Conservation (phyloP, 2,329 filamentous ascomycete genomes). For the Cercospora beticola region DNA sequence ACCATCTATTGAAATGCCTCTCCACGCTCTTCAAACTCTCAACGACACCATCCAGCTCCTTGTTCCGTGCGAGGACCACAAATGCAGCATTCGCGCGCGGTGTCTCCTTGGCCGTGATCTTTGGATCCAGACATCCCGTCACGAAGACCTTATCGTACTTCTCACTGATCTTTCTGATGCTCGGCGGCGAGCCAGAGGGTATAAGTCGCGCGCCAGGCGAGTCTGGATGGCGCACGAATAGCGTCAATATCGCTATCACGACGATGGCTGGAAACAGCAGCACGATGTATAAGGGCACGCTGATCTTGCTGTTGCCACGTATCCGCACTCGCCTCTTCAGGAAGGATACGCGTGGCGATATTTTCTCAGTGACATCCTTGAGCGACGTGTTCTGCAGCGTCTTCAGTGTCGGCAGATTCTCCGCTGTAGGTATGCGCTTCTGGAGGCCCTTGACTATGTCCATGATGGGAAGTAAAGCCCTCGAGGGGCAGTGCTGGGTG, state of each 20-base stretch:
- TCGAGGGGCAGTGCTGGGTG: slow-evolving; percentile 23
- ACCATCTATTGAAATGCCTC: slow-evolving; percentile 98
- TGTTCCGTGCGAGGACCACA: slow-evolving; percentile 91
- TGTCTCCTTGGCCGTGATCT: slow-evolving; percentile 65
- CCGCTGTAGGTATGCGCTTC: slow-evolving; percentile 48
- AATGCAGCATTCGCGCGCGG: slow-evolving; percentile 92
- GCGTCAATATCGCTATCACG: slow-evolving; percentile 82
- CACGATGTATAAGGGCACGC: slow-evolving; percentile 87
- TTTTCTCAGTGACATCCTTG: slow-evolving; percentile 44
- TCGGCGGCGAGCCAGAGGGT: slow-evolving; percentile 81
- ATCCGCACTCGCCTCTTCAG: slow-evolving; percentile 83
- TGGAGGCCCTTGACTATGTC: slow-evolving; percentile 46
- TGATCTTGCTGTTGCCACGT: slow-evolving; percentile 87
- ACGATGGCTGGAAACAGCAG: slow-evolving; percentile 90
- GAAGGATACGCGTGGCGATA: slow-evolving; percentile 66
- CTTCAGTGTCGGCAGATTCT: slow-evolving; percentile 46
- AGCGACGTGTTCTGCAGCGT: slow-evolving; percentile 38
- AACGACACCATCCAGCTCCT: slow-evolving; percentile 92
- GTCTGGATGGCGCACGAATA: slow-evolving; percentile 85
- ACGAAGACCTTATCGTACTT: slow-evolving; percentile 96
- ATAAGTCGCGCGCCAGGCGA: slow-evolving; percentile 80
- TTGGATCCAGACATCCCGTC: slow-evolving; percentile 75
- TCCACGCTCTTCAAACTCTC: slow-evolving; percentile 98
- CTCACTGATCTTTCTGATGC: slow-evolving; percentile 91
- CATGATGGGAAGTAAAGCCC: slow-evolving; percentile 37